Evolutionary conservation across 495 filamentous ascomycete species (phyloP), one percentile per base, ranked within the genome.

Genomic region (Hypoxylon fragiforme): DNA sequence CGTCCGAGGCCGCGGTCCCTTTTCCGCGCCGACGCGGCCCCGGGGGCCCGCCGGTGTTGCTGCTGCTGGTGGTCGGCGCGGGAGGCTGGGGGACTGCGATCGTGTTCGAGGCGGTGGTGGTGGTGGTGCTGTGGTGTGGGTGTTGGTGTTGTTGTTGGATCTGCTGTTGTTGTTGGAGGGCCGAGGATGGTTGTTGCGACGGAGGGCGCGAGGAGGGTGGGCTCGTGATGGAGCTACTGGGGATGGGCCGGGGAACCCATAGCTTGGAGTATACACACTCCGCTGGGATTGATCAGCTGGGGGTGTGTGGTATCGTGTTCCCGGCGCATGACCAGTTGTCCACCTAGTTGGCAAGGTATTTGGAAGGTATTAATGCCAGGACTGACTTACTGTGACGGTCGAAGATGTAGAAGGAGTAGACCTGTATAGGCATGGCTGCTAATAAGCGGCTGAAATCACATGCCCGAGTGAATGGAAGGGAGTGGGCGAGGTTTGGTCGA

Each of bases 391-490:
- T 95, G 70, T 98, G 94, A 57, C 94, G 87, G 72, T 98, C 94
- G 63, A 98, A 98, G 65, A 98, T 96, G 78, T 96, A 97, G 75
- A 97, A 95, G 31, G 91, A 91, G 73, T 96, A 97, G 66, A 97
- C 88, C 48, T 87, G 83, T 94, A 97, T 97, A 53, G 69, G 64
- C 65, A 68, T 68, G 58, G 45, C 58, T 61, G 31, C 9, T 28
- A 28, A 4, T 9, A 28, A 28, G 42, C 46, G 41, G 55, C 50
- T 62, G 53, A 48, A 59, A 52, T 67, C 57, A 67, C 64, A 67
- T 67, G 58, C 64, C 58, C 62, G 62, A 30, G 44, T 19, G 8
- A 40, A 36, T n/a, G n/a, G n/a, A n/a, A n/a, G n/a, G n/a, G n/a
- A 20, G 15, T 24, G 44, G 19, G 19, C 12, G 43, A 24, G 35